Percentiles rank a stretch among this genome's conserved stretches.
These are phyloP conservation scores for Sisymbrium irio DNA, from an alignment of 345 rosid genomes.

Conservation along the genomic window DNA sequence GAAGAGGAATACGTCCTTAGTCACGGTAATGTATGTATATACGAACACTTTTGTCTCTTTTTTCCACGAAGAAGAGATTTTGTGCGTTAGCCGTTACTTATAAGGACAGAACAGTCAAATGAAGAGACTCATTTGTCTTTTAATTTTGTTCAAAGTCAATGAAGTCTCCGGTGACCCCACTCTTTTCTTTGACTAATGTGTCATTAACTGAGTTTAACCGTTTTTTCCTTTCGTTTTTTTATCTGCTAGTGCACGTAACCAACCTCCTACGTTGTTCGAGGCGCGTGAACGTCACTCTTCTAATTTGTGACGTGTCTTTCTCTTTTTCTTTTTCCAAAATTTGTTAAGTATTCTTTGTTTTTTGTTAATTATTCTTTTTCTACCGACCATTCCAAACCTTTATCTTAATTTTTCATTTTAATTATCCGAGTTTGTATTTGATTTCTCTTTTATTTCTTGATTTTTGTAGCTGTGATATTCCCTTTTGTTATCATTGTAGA, in stretches of 20 bases:
- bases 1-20: background rate
- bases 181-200: constrained; percentile 14
- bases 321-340: background rate
- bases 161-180: constrained; percentile 20
- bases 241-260: constrained; percentile 14
- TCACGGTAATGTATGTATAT: background rate
- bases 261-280: background rate
- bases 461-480: constrained; percentile 10
- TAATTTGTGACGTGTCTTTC: constrained; percentile 11
- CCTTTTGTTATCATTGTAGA: constrained; percentile 12
- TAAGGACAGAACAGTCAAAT: constrained; percentile 10
- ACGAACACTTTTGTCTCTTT: background rate
- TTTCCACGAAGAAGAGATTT: background rate
- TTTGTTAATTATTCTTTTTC: constrained; percentile 16
- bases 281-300: constrained; percentile 27
- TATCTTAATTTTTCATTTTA: background rate
- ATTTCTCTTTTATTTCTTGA: background rate
- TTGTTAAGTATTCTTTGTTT: constrained; percentile 15
- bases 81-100: constrained; percentile 17
- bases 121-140: background rate
- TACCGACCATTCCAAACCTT: constrained; percentile 22
- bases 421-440: background rate
- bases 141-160: background rate
- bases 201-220: constrained; percentile 17
- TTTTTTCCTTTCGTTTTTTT: background rate